A percentile compares a stretch with the other conserved stretches of the same genome.
These are phyloP conservation scores for Jaminaea rosea DNA, from an alignment of 1,284 basidiomycete genomes.

Conservation along the genomic window DNA sequence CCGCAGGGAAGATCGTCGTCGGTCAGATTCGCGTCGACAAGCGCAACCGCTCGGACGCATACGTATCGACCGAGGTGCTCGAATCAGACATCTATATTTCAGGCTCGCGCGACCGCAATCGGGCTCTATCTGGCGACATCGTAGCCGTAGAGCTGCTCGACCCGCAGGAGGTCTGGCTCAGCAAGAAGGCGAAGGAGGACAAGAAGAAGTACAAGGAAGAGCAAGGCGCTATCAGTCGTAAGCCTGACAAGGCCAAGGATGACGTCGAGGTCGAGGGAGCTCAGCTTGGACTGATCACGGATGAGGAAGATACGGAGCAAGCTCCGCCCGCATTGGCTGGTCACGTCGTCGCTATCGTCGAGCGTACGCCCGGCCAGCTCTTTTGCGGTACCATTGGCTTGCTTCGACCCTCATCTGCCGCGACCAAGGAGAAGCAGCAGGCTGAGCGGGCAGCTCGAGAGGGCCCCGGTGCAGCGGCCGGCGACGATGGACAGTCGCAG, in stretches of 20 bases:
- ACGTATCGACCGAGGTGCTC: slow-evolving; percentile 96
- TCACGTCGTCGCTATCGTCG: slow-evolving; percentile 96
- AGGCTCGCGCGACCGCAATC: slow-evolving; percentile 96
- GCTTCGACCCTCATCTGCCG: slow-evolving; percentile 88
- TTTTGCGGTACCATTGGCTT: slow-evolving; percentile 95
- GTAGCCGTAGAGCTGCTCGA: slow-evolving; percentile 97
- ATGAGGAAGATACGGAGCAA: slow-evolving; percentile 69
- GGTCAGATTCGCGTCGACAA: slow-evolving; percentile 97
- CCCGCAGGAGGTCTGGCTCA: slow-evolving; percentile 57
- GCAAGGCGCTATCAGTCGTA: slow-evolving; percentile 72
- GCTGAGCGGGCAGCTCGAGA: slow-evolving; percentile 92
- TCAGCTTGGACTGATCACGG: slow-evolving; percentile 88
- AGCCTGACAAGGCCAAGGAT: slow-evolving; percentile 99
- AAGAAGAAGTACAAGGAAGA: slow-evolving; percentile 81
- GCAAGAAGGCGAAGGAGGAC: slow-evolving; percentile 99
- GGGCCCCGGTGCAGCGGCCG: no score
- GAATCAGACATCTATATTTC: slow-evolving; percentile 88
- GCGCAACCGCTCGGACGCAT: slow-evolving; percentile 95
- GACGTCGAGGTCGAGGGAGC: slow-evolving; percentile 99
- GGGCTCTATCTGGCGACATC: slow-evolving; percentile 95
- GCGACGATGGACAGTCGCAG: slow-evolving; percentile 58
- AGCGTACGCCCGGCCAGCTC: slow-evolving; percentile 94
- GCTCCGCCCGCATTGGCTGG: slow-evolving; percentile 57
- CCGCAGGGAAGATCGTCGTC: slow-evolving; percentile 96
- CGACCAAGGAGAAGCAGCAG: slow-evolving; percentile 98